Evolutionary conservation across 2,329 filamentous ascomycete genomes (phyloP), one percentile per base, ranked within the genome.

Genomic region (Teratosphaeria epicoccoides): DNA sequence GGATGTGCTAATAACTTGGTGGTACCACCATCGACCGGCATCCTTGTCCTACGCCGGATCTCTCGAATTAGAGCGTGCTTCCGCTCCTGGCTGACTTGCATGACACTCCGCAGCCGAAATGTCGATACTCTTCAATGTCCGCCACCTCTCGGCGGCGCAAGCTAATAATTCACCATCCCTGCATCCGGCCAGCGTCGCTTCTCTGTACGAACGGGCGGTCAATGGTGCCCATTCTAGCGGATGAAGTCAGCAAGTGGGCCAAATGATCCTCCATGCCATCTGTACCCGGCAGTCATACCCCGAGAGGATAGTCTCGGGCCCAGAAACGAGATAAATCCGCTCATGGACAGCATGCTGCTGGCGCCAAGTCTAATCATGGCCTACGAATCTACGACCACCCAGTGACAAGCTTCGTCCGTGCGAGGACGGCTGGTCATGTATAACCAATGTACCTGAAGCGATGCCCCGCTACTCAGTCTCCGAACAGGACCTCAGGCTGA

Each of bases 161-260:
- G n/a, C n/a, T n/a, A n/a, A n/a, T 40, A 17, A 40, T 40, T 40
- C 33, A 17, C 33, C 6, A 40, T 17, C n/a, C 33, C 33, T 40
- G 33, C 33, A 14, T 40, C n/a, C 20, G n/a, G 33, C 33, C 33
- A 40, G 33, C 33, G 33, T 40, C 33, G n/a, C 14, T n/a, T 40
- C 33, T 40, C n/a, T 17, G 33, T 40, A 17, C 33, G 46, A 47
- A 47, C 24, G 46, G 46, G 17, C 12, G n/a, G n/a, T n/a, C n/a
- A n/a, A n/a, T 26, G 46, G 12, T 9, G n/a, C 26, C 26, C 22
- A 37, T 40, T 33, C 43, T 22, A 24, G 47, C 47, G 47, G 12
- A 22, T 49, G 47, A 49, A 40, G 47, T 49, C 47, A 49, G 47
- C 47, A 17, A 24, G 29, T 7, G 26, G 24, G 24, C 24, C 14